Evolutionary conservation across 345 rosid species (phyloP), one percentile per base, ranked within the genome.

Genomic region (Populus ilicifolia): DNA sequence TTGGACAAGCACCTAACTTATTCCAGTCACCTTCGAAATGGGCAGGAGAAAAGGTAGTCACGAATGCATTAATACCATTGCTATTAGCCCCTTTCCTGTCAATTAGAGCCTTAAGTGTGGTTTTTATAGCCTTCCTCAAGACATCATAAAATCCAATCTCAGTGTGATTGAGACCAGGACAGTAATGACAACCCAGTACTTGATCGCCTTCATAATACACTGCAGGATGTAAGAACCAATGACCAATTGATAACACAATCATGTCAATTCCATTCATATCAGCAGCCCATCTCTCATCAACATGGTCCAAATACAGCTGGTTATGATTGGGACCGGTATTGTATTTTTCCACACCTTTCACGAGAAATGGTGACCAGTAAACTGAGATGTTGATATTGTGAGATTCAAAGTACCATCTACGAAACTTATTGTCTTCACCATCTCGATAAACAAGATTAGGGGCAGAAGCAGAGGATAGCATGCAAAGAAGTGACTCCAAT

Each of bases 21-120:
- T 96, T 96, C 99, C 99, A 96, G 4, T 93, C 94, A 3, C 99
- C 98, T 80, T 93, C 98, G 38, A 96, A 96, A 81, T 96, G 98
- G 41, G 97, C 86, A 4, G 99, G 99, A 20, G 98, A 89, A 77
- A 93, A 95, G 13, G 93, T 89, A 4, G 97, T 92, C 62, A 93
- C 62, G 59, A 96, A 62, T 69, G 88, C 91, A 61, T 80, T 77
- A 8, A 79, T 56, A 27, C 61, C 76, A 29, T 77, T 78, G 5
- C 79, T 81, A 18, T 72, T 71, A 5, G 83, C 82, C 25, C 81
- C 82, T 27, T 67, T 86, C 77, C 85, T 85, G 21, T 79, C 86
- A 3, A 23, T 72, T 23, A 90, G 77, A 0, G 91, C 82, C 73
- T 82, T 87, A 20, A 95, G 84, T 21, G 92, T 77, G 1, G 97